These are phyloP conservation scores for Adiantum capillusveneris DNA, from an alignment of 75 land plant species.

Conservation along the genomic window DNA sequence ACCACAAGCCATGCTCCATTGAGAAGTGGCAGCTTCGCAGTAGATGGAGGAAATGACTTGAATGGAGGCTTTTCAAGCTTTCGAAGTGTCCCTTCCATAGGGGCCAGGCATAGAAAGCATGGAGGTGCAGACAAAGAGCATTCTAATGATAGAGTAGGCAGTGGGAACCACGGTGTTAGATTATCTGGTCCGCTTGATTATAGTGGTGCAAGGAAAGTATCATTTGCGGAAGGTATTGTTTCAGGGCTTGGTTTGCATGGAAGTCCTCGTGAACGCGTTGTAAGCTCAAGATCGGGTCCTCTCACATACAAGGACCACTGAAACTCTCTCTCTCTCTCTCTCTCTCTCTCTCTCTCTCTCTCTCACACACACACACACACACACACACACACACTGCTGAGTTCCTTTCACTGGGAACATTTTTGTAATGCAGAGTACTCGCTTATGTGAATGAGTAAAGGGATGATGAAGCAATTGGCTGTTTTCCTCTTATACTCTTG, in stretches of 20 bases:
- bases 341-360: too few relatives aligned
- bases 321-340: not conserved
- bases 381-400: too few relatives aligned
- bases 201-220: constrained; percentile 55
- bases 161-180: constrained; percentile 16
- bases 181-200: constrained; percentile 90
- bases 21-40: not conserved
- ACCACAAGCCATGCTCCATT: not conserved
- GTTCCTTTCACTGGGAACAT: too few relatives aligned
- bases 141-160: not conserved
- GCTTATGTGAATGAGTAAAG: too few relatives aligned
- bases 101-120: not conserved
- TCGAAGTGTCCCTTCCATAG: constrained; percentile 5
- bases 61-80: constrained; percentile 4
- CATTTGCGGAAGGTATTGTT: constrained; percentile 52
- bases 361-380: too few relatives aligned
- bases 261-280: constrained; percentile 61
- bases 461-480: too few relatives aligned
- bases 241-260: constrained; percentile 34
- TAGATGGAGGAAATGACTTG: not conserved
- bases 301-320: constrained; percentile 30
- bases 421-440: too few relatives aligned
- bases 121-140: not conserved
- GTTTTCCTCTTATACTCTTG: too few relatives aligned
- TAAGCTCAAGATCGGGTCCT: constrained; percentile 69